These are phyloP conservation scores for Herpetomonas samuelpessoai DNA, from an alignment of 208 protist species.

Conservation along the genomic window DNA sequence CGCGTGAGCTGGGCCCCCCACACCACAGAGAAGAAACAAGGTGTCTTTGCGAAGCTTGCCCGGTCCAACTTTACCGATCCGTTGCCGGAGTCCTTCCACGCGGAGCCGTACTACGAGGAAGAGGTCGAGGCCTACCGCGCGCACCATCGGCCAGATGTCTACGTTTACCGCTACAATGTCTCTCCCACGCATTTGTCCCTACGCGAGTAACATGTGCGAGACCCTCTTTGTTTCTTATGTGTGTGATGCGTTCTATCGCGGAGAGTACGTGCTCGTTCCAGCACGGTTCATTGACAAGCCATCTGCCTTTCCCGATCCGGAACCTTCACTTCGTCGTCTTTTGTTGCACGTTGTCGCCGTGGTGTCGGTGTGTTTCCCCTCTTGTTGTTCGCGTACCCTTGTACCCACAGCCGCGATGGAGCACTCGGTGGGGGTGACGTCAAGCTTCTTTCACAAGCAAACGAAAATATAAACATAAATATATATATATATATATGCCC, in stretches of 20 bases:
- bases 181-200: conserved; percentile 85
- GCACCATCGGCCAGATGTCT: conserved; percentile 81
- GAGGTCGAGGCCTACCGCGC: conserved; percentile 86
- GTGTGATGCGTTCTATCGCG: not conserved
- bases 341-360: too few relatives aligned
- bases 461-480: too few relatives aligned
- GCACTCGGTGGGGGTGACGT: too few relatives aligned
- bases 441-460: too few relatives aligned
- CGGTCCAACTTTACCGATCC: conserved; percentile 90
- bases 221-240: not conserved
- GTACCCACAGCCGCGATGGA: too few relatives aligned
- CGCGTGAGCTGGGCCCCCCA: conserved; percentile 89
- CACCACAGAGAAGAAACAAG: conserved; percentile 89
- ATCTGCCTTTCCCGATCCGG: too few relatives aligned
- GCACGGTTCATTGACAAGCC: too few relatives aligned
- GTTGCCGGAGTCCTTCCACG: conserved; percentile 52
- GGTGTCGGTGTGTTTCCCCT: too few relatives aligned
- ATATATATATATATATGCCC: too few relatives aligned
- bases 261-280: not conserved
- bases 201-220: too few relatives aligned
- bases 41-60: conserved; percentile 82
- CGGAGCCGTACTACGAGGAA: conserved; percentile 86
- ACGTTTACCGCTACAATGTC: conserved; percentile 89
- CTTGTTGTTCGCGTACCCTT: too few relatives aligned
- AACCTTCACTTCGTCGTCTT: too few relatives aligned